These are phyloP conservation scores for Dillenia turbinata DNA, from an alignment of 164 flowering plant species.

Conservation along the genomic window DNA sequence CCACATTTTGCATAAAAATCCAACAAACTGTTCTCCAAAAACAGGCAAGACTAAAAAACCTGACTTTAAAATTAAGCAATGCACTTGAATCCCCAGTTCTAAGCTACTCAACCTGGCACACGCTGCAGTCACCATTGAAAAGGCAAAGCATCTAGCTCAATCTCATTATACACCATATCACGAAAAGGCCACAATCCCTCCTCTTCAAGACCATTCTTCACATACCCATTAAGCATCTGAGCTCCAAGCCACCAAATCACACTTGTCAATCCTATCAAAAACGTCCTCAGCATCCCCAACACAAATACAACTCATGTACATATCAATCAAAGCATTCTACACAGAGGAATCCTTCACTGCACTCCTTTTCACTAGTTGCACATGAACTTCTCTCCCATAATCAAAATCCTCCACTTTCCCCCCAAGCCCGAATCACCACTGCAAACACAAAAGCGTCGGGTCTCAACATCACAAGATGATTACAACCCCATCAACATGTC, in stretches of 20 bases:
- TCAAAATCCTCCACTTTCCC: slow-evolving; percentile 7
- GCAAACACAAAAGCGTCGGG: slow-evolving; percentile 29
- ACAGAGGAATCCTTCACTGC: slow-evolving; percentile 19
- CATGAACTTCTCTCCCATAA: slow-evolving; percentile 22
- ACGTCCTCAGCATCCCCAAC: slow-evolving; percentile 17
- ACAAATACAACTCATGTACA: slow-evolving; percentile 29
- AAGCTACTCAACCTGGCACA: slow-evolving; percentile 17
- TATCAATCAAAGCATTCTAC: slow-evolving; percentile 28
- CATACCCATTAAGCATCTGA: slow-evolving; percentile 27
- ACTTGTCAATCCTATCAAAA: slow-evolving; percentile 19
- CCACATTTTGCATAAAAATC: slow-evolving; percentile 33
- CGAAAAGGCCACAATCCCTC: slow-evolving; percentile 24
- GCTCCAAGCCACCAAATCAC: slow-evolving; percentile 30
- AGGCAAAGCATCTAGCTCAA: slow-evolving; percentile 16
- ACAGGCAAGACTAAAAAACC: slow-evolving; percentile 19
- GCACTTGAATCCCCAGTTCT: slow-evolving; percentile 25
- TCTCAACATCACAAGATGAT: background rate
- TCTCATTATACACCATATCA: slow-evolving; percentile 15
- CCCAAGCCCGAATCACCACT: slow-evolving; percentile 24
- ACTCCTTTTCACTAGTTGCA: slow-evolving; percentile 15
- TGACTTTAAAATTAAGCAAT: slow-evolving; percentile 24
- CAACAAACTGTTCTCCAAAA: slow-evolving; percentile 24
- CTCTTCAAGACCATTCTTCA: slow-evolving; percentile 22
- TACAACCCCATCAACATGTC: slow-evolving; percentile 9
- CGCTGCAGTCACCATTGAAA: slow-evolving; percentile 22